Percentiles rank a stretch among this genome's conserved stretches.
phyloP scores from a whole-genome alignment of 495 filamentous ascomycete species.

The Podospora pseudoanserina region DNA sequence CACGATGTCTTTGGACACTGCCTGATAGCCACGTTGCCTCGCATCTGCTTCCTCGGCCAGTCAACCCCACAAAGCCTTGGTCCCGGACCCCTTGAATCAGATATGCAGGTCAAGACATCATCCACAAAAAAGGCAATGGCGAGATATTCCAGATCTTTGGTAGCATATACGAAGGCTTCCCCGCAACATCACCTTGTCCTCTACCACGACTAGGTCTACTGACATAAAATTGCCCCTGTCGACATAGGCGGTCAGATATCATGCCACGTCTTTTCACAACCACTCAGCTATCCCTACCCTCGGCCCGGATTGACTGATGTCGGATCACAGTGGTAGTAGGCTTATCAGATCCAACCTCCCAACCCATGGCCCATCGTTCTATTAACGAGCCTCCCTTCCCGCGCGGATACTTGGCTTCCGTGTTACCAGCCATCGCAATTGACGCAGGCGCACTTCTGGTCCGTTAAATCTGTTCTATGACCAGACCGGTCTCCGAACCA shows the following conservation, averaged over 20 bases:
- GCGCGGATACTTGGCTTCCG: slow-evolving; percentile 17
- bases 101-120: neutral
- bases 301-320: too few species aligned
- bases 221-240: neutral
- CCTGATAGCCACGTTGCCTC: neutral
- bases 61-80: neutral
- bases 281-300: too few species aligned
- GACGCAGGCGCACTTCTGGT: neutral
- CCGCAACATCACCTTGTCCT: neutral
- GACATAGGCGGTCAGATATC: neutral
- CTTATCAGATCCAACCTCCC: too few species aligned
- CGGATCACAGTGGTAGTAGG: neutral
- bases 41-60: neutral
- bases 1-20: neutral
- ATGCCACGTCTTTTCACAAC: too few species aligned
- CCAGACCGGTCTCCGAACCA: neutral
- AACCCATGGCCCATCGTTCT: neutral
- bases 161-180: neutral
- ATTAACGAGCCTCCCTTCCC: slow-evolving; percentile 6
- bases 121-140: neutral
- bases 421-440: neutral
- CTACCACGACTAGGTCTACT: neutral
- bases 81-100: slow-evolving; percentile 1
- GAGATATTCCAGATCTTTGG: neutral
- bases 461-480: neutral